Base-by-base conservation (phyloP, 768 basidiomycete genomes). In the Tylopilus vinaceipallidus region DNA sequence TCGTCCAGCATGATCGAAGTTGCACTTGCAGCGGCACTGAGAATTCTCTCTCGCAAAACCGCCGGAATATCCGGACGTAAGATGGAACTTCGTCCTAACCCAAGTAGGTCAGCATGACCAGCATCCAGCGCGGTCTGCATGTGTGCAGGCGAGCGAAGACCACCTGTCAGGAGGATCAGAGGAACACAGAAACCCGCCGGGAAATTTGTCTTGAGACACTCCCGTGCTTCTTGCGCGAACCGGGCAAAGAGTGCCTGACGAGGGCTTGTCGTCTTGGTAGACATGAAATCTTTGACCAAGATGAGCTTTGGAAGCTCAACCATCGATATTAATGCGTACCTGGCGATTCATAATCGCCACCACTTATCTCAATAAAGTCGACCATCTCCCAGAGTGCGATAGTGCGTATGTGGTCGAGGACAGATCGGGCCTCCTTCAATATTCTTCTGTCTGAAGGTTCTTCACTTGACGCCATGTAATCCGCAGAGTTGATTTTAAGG, bases 291-390 rank as follows among this genome's bases (percentile, higher is more conserved):
- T 83, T 43, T 6, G 5, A 45, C 1, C 0, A 17, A 35, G n/a
- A 42, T 53, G 20, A 51, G 50, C 11, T 22, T 23, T 11, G 20
- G 4, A 29, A 24, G 9, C 13, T 5, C 22, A 12, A 43, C 16
- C 6, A 30, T 38, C 2, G 17, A 34, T 24, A 5, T 13, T 23
- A 3, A 0, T 11, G 58, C 74, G 16, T 57, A 86, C 91, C 80
- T 57, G 88, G 86, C 16, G 75, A 79, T 60, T 91, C 88, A 56
- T 95, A 95, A 62, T 86, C 84, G 0, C 92, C 92, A 2, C 92
- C 92, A 47, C 86, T 90, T 51, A 95, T 80, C 66, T 95, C 92
- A 43, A 95, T 81, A 60, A 92, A 87, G 64, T 95, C 92, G 5
- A 95, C 60, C 16, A 71, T 68, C 1, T 76, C 75, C 83, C 89